A percentile compares a stretch with the other conserved stretches of the same genome.
phyloP scores from a whole-genome alignment of 1,284 basidiomycete genomes.

The Leccinum insigne region DNA sequence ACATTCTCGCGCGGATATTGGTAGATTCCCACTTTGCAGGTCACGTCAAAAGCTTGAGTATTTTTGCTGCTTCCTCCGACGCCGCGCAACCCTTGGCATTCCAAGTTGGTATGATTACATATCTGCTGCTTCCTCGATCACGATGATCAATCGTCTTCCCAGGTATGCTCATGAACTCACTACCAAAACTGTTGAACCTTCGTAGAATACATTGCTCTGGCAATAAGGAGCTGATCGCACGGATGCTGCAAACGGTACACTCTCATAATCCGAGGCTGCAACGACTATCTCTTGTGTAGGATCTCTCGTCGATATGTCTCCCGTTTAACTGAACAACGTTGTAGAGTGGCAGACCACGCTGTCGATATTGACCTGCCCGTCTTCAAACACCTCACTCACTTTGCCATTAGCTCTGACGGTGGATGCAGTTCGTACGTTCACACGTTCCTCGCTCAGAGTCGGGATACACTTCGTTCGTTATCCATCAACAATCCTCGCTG shows the following conservation, averaged over 20 bases:
- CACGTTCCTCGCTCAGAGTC: constrained; percentile 54
- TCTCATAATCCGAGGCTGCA: constrained; percentile 49
- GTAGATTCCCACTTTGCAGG: constrained; percentile 58
- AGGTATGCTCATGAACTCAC: constrained; percentile 70
- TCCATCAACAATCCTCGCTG: constrained; percentile 55
- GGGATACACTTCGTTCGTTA: constrained; percentile 52
- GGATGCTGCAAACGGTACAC: constrained; percentile 54
- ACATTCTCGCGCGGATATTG: constrained; percentile 67
- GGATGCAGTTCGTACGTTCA: constrained; percentile 42
- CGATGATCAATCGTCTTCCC: constrained; percentile 1
- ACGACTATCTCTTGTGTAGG: constrained; percentile 55
- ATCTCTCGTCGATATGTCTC: background rate
- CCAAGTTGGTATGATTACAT: constrained; percentile 51
- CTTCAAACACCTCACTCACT: constrained; percentile 60
- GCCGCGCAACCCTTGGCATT: constrained; percentile 55
- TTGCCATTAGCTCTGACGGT: constrained; percentile 49
- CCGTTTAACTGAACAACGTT: constrained; percentile 1
- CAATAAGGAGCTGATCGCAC: constrained; percentile 50
- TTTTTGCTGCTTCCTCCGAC: constrained; percentile 54
- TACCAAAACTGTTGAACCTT: constrained; percentile 61
- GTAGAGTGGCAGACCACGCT: constrained; percentile 50
- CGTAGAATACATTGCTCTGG: constrained; percentile 61
- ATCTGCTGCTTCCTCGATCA: background rate
- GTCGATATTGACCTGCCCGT: constrained; percentile 55
- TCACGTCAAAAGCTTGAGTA: constrained; percentile 55